Conservation (phyloP, 805 yeast genomes). For the Ogataea ramenticola region DNA sequence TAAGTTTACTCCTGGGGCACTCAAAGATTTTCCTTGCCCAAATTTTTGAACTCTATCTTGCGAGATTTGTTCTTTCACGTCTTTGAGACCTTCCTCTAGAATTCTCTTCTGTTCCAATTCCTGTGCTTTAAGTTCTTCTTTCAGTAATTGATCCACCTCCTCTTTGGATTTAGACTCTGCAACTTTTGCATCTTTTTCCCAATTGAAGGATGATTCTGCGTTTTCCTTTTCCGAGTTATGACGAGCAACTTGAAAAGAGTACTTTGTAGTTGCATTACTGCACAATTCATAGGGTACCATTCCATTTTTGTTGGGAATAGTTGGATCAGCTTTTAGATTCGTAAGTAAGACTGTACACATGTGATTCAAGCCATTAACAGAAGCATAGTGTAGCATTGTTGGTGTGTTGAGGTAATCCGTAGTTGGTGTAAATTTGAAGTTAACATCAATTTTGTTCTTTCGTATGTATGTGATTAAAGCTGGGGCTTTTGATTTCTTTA, state of each 20-base stretch:
- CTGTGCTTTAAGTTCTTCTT: conserved; percentile 25
- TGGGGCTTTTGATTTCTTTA: conserved; percentile 76
- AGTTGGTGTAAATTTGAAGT: conserved; percentile 51
- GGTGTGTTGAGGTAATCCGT: conserved; percentile 50
- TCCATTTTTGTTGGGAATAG: conserved; percentile 41
- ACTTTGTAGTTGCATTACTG: conserved; percentile 34
- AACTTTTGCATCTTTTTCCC: conserved; percentile 56
- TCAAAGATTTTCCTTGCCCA: conserved; percentile 31
- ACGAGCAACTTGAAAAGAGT: conserved; percentile 65
- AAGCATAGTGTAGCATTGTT: conserved; percentile 71
- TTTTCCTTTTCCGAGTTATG: conserved; percentile 54
- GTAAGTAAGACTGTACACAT: conserved; percentile 59
- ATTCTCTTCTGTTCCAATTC: conserved; percentile 31
- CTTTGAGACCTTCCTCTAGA: conserved; percentile 37
- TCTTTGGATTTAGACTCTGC: conserved; percentile 54
- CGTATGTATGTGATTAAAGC: conserved; percentile 55
- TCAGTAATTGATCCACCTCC: conserved; percentile 39
- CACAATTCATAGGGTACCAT: conserved; percentile 68
- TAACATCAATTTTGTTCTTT: conserved; percentile 45
- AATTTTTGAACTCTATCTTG: conserved; percentile 17
- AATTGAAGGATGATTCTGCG: conserved; percentile 42
- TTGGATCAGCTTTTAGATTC: conserved; percentile 66
- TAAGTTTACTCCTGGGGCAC: conserved; percentile 15
- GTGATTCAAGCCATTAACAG: conserved; percentile 58
- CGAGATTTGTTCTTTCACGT: conserved; percentile 32